Base-by-base conservation (phyloP, 495 filamentous ascomycete genomes). In the Poronia punctata region DNA sequence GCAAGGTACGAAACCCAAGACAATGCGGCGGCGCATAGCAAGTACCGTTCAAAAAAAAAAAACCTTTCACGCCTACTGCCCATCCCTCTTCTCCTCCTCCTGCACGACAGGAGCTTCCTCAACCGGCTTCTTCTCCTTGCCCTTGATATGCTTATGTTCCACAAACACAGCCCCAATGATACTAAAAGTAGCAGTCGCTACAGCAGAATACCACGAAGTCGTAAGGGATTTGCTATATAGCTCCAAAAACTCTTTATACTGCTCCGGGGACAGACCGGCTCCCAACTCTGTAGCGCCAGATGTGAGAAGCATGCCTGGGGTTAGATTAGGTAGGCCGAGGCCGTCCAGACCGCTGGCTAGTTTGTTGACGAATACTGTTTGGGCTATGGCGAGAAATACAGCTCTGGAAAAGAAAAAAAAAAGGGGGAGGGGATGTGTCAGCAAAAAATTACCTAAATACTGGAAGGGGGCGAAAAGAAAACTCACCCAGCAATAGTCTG, bases 221-320 rank as follows among this genome's bases (percentile, higher is more conserved):
- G 30, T 32, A 17, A 90, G 52, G 1, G 81, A 71, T 14, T 67
- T 53, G 41, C 83, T 86, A 56, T 88, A 92, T 2, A 77, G 79
- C 9, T 44, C n/a, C 16, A 84, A 41, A 8, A 84, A 80, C 3
- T 42, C 47, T 0, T 57, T 42, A 22, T 82, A 60, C 25, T 59
- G 51, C 3, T 66, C 42, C 0, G 53, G 23, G 1, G 70, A 55
- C 15, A 84, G 65, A 14, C 62, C 47, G 3, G 59, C 43, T 25
- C 78, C 71, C 16, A 90, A 51, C 48, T 67, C 63, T 6, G 83
- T 88, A 3, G 83, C 84, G 7, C 85, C 85, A 15, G 35, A 48
- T 5, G 65, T 47, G 3, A 76, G 50, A 0, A 87, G 62, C 15
- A 71, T 35, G 0, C 30, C 25, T 0, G 72, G 56, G 32, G 75